A percentile compares a stretch with the other conserved stretches of the same genome.
These are phyloP conservation scores for Ogataea nakhonphanomensis DNA, from an alignment of 805 yeast genomes.

Conservation along the genomic window DNA sequence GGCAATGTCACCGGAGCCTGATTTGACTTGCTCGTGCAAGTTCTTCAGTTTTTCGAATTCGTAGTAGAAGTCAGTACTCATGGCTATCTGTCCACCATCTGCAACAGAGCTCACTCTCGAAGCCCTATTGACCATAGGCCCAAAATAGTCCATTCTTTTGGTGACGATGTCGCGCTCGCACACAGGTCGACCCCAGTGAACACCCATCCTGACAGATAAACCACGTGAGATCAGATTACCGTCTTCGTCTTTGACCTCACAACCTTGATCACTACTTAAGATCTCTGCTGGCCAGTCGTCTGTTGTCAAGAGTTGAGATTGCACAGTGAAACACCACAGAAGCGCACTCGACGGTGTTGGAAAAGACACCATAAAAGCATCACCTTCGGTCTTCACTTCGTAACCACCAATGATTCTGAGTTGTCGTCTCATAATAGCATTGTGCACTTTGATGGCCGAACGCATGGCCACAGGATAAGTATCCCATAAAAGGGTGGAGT, in stretches of 20 bases:
- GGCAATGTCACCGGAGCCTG: slow-evolving; percentile 30
- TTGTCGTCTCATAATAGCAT: slow-evolving; percentile 90
- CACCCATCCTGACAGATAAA: slow-evolving; percentile 94
- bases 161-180: slow-evolving; percentile 94
- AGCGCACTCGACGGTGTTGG: slow-evolving; percentile 89
- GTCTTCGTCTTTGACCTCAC: slow-evolving; percentile 64
- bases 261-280: slow-evolving; percentile 77
- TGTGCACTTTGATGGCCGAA: slow-evolving; percentile 92
- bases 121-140: slow-evolving; percentile 97
- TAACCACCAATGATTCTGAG: slow-evolving; percentile 92
- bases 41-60: slow-evolving; percentile 61
- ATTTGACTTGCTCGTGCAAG: slow-evolving; percentile 41
- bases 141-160: slow-evolving; percentile 96
- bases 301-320: slow-evolving; percentile 64
- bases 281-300: slow-evolving; percentile 98
- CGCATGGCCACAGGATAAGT: slow-evolving; percentile 90
- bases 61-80: slow-evolving; percentile 74
- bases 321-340: slow-evolving; percentile 93
- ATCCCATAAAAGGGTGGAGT: slow-evolving; percentile 93
- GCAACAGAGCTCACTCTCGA: slow-evolving; percentile 92
- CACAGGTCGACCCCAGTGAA: slow-evolving; percentile 97
- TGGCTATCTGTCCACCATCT: slow-evolving; percentile 95
- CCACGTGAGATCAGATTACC: slow-evolving; percentile 73
- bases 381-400: slow-evolving; percentile 99
- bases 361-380: slow-evolving; percentile 96